A percentile compares a stretch with the other conserved stretches of the same genome.
phyloP scores from a whole-genome alignment of 495 filamentous ascomycete species.

The Xylaria palmicola region DNA sequence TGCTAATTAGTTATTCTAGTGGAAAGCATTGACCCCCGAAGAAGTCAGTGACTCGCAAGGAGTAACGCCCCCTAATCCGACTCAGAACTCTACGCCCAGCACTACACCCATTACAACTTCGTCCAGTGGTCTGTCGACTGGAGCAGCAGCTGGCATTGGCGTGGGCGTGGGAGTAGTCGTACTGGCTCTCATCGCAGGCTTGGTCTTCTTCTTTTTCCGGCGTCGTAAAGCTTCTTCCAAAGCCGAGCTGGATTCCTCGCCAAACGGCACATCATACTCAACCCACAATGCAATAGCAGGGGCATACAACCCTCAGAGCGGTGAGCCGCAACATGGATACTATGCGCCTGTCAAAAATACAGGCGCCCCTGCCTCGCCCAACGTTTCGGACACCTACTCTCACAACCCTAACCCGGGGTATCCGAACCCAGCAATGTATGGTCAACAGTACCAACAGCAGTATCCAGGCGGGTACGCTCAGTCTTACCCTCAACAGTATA shows the following conservation, averaged over 20 bases:
- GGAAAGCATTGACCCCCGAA: conserved; percentile 30
- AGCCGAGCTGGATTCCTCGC: background rate
- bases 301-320: conserved; percentile 7
- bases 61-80: conserved; percentile 14
- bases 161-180: conserved; percentile 37
- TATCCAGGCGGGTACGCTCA: too few relatives aligned
- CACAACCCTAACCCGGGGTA: background rate
- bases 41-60: conserved; percentile 11
- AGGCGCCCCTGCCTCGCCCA: background rate
- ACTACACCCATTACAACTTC: background rate
- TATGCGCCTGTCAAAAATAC: conserved; percentile 25
- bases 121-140: conserved; percentile 33
- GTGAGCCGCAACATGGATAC: conserved; percentile 20
- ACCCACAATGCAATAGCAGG: background rate
- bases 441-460: conserved; percentile 17
- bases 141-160: conserved; percentile 45
- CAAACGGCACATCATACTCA: background rate
- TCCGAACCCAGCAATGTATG: conserved; percentile 10
- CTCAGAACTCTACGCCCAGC: conserved; percentile 10
- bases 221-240: conserved; percentile 29
- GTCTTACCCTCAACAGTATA: conserved; percentile 25
- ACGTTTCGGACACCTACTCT: conserved; percentile 17
- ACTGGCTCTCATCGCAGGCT: conserved; percentile 32
- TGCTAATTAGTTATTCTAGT: conserved; percentile 17
- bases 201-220: conserved; percentile 38